Base-by-base conservation (phyloP, 2,329 filamentous ascomycete species). In the Ophiocordyceps unilateralis region DNA sequence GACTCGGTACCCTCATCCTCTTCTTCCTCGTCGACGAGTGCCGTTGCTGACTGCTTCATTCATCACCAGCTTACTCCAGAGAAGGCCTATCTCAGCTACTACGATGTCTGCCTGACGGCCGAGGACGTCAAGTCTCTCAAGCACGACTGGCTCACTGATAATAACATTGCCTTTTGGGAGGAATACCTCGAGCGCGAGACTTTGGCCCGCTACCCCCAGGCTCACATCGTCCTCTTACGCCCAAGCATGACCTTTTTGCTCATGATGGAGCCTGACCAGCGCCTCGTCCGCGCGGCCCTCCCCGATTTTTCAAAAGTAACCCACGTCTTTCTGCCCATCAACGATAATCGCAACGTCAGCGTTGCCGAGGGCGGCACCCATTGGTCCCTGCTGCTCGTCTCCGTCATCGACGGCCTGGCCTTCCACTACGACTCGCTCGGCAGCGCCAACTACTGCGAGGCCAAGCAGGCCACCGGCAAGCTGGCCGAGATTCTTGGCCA, bases 131-230 rank as follows among this genome's bases (percentile, higher is more conserved):
- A 88, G 58, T 81, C 82, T 15, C 74, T 98, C 45, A 86, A 83
- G 63, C 72, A 83, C 61, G 91, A 95, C 68, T 98, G 91, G 91
- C 70, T 98, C 42, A 95, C 89, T 38, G 91, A 98, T 60, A 95
- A 94, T 66, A 88, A 87, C 53, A 96, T 98, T 51, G 81, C 86
- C 41, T 96, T 98, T 59, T 98, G 91, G 89, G 84, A 96, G 72
- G 89, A 96, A 72, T 93, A 78, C 58, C 78, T 98, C 50, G 91
- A 98, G 62, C 84, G 79, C 48, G 89, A 96, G 66, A 79, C 86
- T 47, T 78, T 98, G 23, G 68, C 70, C 24, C 75, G 78, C 52
- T 93, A 83, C 57, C 83, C 84, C 10, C 78, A 83, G 56, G 86
- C 86, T 19, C 76, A 86, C 49, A 94, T 98, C 58, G 72, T 89